These are phyloP conservation scores for Suillus plorans DNA, from an alignment of 768 basidiomycete genomes.

Conservation along the genomic window DNA sequence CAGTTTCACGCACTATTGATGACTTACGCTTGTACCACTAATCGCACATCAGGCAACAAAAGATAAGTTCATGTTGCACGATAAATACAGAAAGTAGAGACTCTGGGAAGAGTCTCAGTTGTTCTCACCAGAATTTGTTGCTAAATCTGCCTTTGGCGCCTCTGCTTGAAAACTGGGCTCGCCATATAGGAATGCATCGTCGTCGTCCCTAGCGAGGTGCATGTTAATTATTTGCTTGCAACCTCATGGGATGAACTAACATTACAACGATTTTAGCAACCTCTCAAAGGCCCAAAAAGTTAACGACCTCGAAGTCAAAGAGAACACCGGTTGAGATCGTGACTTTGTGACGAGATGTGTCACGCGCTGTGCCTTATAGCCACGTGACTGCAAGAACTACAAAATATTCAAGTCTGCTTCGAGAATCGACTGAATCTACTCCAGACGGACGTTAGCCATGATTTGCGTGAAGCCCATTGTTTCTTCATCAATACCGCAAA, in stretches of 20 bases:
- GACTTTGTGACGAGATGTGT: constrained; percentile 28
- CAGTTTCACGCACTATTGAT: constrained; percentile 26
- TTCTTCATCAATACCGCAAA: constrained; percentile 13
- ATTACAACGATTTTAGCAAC: constrained; percentile 16
- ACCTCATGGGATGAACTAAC: constrained; percentile 15
- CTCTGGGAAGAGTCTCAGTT: constrained; percentile 27
- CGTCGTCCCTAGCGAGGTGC: constrained; percentile 58
- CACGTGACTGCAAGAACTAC: not conserved
- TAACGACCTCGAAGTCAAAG: constrained; percentile 18
- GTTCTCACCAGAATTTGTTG: constrained; percentile 48
- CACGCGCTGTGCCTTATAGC: constrained; percentile 5
- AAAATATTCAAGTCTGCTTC: constrained; percentile 1
- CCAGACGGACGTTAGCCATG: constrained; percentile 9
- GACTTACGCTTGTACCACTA: constrained; percentile 69
- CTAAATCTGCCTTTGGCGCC: constrained; percentile 30
- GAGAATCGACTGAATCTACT: not conserved
- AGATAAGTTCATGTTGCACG: constrained; percentile 40
- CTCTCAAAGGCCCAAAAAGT: constrained; percentile 8
- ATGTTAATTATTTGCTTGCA: constrained; percentile 24
- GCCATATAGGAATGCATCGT: constrained; percentile 80
- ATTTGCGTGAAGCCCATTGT: constrained; percentile 9
- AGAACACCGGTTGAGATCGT: constrained; percentile 20
- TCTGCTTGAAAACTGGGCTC: constrained; percentile 36
- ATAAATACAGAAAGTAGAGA: constrained; percentile 34
- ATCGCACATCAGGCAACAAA: constrained; percentile 38